Conservation (phyloP, 129 eudicot species). For the Ambrosia artemisiifolia region DNA sequence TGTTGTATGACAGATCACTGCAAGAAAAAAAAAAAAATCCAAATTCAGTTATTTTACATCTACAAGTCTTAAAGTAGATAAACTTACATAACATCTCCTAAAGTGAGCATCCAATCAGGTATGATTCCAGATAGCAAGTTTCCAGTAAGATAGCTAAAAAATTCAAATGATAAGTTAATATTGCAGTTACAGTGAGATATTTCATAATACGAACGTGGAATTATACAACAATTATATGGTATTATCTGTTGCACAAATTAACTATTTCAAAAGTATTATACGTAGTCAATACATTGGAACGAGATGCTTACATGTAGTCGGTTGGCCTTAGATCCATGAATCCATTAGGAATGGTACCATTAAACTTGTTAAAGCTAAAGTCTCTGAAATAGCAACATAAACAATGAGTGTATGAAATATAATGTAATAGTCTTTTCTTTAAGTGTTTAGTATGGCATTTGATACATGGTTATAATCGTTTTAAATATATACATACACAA, state of each 20-base stretch:
- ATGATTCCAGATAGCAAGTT: conserved; percentile 47
- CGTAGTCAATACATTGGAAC: background rate
- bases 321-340: background rate
- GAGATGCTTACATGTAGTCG: conserved; percentile 32
- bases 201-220: no score
- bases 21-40: conserved; percentile 4
- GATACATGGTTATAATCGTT: no score
- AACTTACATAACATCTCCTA: conserved; percentile 40
- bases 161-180: conserved; percentile 8
- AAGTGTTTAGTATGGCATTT: background rate
- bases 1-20: conserved; percentile 58
- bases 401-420: background rate
- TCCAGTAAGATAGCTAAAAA: conserved; percentile 45
- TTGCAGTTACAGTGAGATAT: background rate
- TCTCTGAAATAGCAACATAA: conserved; percentile 38
- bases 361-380: conserved; percentile 46
- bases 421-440: background rate
- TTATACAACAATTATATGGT: no score
- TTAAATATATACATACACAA: no score
- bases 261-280: no score
- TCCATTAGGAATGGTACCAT: conserved; percentile 32
- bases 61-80: no score
- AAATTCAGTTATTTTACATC: background rate
- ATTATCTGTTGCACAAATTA: no score
- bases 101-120: conserved; percentile 43